Evolutionary conservation across 345 rosid species (phyloP), one percentile per base, ranked within the genome.

Genomic region (Raphanus sativus): DNA sequence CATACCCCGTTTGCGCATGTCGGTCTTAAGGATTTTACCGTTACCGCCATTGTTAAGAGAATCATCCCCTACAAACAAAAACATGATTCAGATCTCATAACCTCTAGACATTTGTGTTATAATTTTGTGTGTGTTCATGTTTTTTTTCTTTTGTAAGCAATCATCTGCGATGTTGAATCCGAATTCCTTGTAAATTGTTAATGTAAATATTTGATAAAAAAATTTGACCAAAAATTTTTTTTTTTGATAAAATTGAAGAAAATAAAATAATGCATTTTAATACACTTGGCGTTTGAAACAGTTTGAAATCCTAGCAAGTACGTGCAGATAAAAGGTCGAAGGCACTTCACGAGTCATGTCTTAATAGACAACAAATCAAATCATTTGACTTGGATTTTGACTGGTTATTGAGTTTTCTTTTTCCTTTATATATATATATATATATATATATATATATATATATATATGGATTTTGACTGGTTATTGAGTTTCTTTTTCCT

Each of bases 41-140:
- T 90, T 9, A 84, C 94, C 5, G 97, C 90, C 84, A 85, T 76
- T 13, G 98, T 94, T 6, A 94, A 84, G 36, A 90, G 80, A 50
- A 87, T 76, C 98, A 94, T 94, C 77, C 98, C 98, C 98, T 94
- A 80, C 45, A 64, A 24, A 69, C 11, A 69, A n/a, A 68, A 34
- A 0, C 25, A 40, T n/a, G 28, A 56, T 77, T 28, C 32, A 24
- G 30, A 55, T 50, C 15, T 69, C 45, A 54, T 25, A 5, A 10
- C 1, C n/a, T 50, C 0, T 50, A n/a, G 55, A 50, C 54, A 48
- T 13, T 48, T 13, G 55, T 50, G 17, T n/a, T 45, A 45, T 45
- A 45, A 13, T 45, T 45, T 4, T 12, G 54, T 4, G 15, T 45
- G 42, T 33, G 4, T 12, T 45, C 54, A 13, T 13, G 55, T 40